These are phyloP conservation scores for Skeletonema tropicum DNA, from an alignment of 108 stramenopile genomes.

Conservation along the genomic window DNA sequence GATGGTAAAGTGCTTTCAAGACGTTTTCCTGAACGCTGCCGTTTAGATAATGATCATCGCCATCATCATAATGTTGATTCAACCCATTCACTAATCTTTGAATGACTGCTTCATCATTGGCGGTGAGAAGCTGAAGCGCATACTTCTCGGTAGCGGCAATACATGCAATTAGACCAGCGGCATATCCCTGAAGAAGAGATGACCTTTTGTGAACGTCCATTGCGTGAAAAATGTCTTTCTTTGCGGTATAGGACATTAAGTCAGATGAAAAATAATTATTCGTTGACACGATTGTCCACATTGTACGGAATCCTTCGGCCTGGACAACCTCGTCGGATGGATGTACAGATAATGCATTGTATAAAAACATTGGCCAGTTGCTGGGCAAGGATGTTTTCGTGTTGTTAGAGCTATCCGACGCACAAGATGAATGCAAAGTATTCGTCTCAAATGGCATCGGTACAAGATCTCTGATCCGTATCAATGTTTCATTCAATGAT, in stretches of 20 bases:
- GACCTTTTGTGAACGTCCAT: slow-evolving; percentile 21
- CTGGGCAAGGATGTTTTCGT: not conserved
- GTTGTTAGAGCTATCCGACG: too few species aligned
- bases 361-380: not conserved
- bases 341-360: slow-evolving; percentile 2
- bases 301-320: slow-evolving; percentile 14
- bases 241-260: slow-evolving; percentile 11
- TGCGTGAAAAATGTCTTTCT: slow-evolving; percentile 11
- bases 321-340: slow-evolving; percentile 18
- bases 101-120: slow-evolving; percentile 24
- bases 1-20: slow-evolving; percentile 31
- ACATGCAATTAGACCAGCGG: slow-evolving; percentile 25
- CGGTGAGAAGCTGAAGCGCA: slow-evolving; percentile 19
- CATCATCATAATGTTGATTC: not conserved
- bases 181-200: slow-evolving; percentile 18
- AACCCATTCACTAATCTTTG: slow-evolving; percentile 30
- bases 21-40: slow-evolving; percentile 22
- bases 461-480: not conserved
- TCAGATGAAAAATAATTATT: slow-evolving; percentile 13
- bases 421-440: not conserved
- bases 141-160: slow-evolving; percentile 12
- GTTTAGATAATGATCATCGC: not conserved
- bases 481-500: not conserved
- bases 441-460: not conserved
- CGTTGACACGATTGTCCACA: slow-evolving; percentile 21